Evolutionary conservation across 2,329 filamentous ascomycete species (phyloP).

Genomic region (Fusarium hainanense): DNA sequence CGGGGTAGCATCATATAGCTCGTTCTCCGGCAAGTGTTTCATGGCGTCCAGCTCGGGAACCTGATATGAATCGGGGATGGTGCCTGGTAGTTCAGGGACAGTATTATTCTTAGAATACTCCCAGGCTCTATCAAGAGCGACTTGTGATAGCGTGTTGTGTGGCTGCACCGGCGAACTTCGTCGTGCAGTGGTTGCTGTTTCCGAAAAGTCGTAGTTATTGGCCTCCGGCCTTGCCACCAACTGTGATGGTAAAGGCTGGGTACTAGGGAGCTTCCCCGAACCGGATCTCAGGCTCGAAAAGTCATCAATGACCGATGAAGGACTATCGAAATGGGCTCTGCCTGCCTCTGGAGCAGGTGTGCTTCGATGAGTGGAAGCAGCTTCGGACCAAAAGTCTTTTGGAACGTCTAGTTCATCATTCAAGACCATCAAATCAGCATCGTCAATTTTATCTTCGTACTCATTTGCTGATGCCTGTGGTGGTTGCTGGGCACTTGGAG

Average conservation of each 20-base stretch:
- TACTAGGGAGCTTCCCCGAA: slow-evolving; percentile 47
- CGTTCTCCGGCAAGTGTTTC: slow-evolving; percentile 44
- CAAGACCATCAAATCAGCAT: slow-evolving; percentile 40
- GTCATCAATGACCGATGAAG: slow-evolving; percentile 28
- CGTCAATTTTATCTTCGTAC: slow-evolving; percentile 43
- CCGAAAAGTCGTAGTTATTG: slow-evolving; percentile 47
- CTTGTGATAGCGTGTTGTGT: slow-evolving; percentile 3
- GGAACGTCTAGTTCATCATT: neutral
- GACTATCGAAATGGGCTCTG: slow-evolving; percentile 41
- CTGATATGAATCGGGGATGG: slow-evolving; percentile 1
- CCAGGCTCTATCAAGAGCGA: slow-evolving; percentile 26
- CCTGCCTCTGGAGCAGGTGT: slow-evolving; percentile 40
- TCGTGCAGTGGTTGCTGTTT: slow-evolving; percentile 50
- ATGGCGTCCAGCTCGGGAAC: slow-evolving; percentile 2
- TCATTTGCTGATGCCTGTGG: slow-evolving; percentile 9
- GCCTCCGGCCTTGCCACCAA: neutral
- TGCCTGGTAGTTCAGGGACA: neutral
- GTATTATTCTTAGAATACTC: slow-evolving; percentile 27
- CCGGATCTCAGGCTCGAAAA: slow-evolving; percentile 47
- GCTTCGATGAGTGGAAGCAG: slow-evolving; percentile 45
- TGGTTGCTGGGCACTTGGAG: neutral
- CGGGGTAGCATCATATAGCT: slow-evolving; percentile 46
- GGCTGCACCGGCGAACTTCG: slow-evolving; percentile 48
- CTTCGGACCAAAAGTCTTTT: slow-evolving; percentile 48
- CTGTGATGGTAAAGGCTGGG: slow-evolving; percentile 43